Percentiles rank a stretch among this genome's conserved stretches.
These are phyloP conservation scores for Amylocarpus encephaloides DNA, from an alignment of 2,329 filamentous ascomycete genomes.

Conservation along the genomic window DNA sequence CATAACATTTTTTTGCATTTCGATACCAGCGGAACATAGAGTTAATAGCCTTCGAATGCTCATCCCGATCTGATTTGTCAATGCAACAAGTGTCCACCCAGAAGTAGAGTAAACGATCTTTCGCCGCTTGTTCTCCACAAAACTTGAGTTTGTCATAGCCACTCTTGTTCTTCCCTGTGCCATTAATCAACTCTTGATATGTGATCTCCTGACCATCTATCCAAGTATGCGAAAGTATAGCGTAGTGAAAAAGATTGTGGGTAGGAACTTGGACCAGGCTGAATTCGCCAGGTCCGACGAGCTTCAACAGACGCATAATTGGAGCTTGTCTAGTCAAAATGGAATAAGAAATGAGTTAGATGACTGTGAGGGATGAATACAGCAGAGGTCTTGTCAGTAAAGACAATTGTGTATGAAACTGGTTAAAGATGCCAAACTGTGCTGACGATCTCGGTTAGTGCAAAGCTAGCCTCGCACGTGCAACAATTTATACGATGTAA, in stretches of 20 bases:
- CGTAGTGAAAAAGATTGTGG: constrained; percentile 2
- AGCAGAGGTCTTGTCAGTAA: too few relatives aligned
- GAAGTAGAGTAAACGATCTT: neutral
- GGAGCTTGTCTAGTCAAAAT: too few relatives aligned
- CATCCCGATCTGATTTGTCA: neutral
- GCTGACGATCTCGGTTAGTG: too few relatives aligned
- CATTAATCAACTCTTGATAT: constrained; percentile 3
- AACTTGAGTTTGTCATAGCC: constrained; percentile 2
- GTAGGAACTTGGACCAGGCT: constrained; percentile 8
- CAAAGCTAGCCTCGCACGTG: too few relatives aligned
- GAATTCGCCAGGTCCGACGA: constrained; percentile 7
- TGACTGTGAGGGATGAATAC: too few relatives aligned
- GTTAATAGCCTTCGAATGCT: too few relatives aligned
- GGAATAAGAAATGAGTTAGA: too few relatives aligned
- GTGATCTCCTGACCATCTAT: neutral
- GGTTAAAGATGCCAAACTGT: too few relatives aligned
- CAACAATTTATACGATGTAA: too few relatives aligned
- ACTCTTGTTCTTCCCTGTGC: constrained; percentile 1
- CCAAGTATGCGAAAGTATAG: constrained; percentile 4
- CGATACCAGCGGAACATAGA: constrained; percentile 1
- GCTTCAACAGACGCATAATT: constrained; percentile 8
- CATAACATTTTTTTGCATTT: constrained; percentile 12
- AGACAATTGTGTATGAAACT: too few relatives aligned
- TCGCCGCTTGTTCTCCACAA: constrained; percentile 3
- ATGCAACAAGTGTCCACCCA: constrained; percentile 3